Conservation (phyloP, 139 green algal genomes). For the Nannochloris sp. region DNA sequence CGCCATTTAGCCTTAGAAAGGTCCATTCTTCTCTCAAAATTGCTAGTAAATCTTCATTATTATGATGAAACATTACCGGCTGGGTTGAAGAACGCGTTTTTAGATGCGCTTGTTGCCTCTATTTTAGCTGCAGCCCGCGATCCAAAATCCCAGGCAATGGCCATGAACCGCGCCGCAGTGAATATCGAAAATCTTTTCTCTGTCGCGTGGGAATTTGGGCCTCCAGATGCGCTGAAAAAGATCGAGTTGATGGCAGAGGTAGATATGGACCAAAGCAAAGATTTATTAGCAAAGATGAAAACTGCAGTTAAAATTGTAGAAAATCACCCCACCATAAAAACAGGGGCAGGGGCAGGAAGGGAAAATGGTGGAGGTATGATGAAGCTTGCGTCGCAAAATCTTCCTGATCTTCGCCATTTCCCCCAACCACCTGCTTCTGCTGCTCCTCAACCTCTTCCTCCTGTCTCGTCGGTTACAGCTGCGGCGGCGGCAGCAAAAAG, state of each 20-base stretch:
- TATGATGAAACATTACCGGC: not conserved
- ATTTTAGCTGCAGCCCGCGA: constrained; percentile 3
- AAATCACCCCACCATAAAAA: not conserved
- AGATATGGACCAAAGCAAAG: not conserved
- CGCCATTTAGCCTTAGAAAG: constrained; percentile 23
- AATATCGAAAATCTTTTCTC: constrained; percentile 21
- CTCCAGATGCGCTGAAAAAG: not conserved
- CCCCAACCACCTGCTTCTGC: not conserved
- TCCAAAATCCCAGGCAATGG: not conserved
- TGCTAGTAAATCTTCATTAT: constrained; percentile 35
- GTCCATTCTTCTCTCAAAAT: constrained; percentile 24
- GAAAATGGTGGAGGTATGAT: not conserved
- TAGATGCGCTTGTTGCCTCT: not conserved
- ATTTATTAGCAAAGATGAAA: constrained; percentile 1
- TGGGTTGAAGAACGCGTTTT: constrained; percentile 13
- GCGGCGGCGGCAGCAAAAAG: not conserved
- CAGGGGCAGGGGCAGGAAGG: not conserved
- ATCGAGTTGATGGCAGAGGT: constrained; percentile 15
- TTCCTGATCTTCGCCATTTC: not conserved
- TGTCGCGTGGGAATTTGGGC: constrained; percentile 15
- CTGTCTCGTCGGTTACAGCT: not conserved
- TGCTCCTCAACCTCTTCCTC: not conserved
- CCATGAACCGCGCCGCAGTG: not conserved
- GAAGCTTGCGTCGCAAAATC: not conserved
- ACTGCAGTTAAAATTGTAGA: not conserved